These are phyloP conservation scores for Candida ascalaphidarum DNA, from an alignment of 805 yeast species.

Conservation along the genomic window DNA sequence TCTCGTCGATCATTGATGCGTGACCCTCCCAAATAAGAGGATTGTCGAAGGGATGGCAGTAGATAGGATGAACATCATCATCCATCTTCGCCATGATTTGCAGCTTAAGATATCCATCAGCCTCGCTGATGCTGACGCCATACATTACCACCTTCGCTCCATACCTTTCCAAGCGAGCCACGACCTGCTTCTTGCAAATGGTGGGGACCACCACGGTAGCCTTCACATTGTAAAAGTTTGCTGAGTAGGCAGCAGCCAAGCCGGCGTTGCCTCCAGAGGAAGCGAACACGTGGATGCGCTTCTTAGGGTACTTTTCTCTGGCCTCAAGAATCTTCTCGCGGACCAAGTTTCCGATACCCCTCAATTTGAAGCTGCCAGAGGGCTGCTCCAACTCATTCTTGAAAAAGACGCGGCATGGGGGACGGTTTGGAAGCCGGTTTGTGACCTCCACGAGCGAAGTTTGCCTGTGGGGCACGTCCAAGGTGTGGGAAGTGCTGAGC, in stretches of 20 bases:
- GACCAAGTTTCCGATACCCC: conserved; percentile 46
- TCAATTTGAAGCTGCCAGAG: conserved; percentile 47
- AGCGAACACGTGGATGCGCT: conserved; percentile 34
- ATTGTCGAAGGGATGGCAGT: conserved; percentile 49
- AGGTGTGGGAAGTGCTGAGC: too few species aligned
- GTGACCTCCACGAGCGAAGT: conserved; percentile 35
- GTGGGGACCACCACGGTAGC: conserved; percentile 60
- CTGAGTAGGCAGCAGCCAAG: conserved; percentile 44
- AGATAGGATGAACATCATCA: conserved; percentile 22
- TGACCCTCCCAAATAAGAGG: conserved; percentile 50
- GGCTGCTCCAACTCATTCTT: conserved; percentile 49
- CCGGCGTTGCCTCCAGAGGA: conserved; percentile 54
- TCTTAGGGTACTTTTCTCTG: conserved; percentile 8
- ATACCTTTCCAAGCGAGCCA: conserved; percentile 32
- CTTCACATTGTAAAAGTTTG: conserved; percentile 22
- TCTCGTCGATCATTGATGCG: conserved; percentile 37
- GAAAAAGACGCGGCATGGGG: conserved; percentile 33
- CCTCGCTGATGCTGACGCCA: conserved; percentile 43
- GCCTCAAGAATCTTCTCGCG: conserved; percentile 21
- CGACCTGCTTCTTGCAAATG: conserved; percentile 37
- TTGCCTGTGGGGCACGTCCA: conserved; percentile 14
- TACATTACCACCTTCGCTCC: conserved; percentile 44
- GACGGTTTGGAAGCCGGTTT: conserved; percentile 12
- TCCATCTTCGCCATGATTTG: conserved; percentile 11
- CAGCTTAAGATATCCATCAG: conserved; percentile 34